Evolutionary conservation across 768 basidiomycete species (phyloP).

Genomic region (Suillus paluster): DNA sequence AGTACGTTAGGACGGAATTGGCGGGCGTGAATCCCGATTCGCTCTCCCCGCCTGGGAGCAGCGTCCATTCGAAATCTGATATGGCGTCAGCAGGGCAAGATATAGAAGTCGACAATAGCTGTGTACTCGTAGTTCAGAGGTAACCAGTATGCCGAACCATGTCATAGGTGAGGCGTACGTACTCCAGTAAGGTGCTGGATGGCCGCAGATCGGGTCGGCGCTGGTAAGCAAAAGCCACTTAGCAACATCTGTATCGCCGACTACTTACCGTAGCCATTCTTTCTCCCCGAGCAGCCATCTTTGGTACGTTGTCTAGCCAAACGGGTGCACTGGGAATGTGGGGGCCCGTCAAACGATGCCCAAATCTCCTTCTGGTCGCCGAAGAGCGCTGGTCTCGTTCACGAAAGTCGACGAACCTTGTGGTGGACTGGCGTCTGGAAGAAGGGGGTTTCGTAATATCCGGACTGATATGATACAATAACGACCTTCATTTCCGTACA

Average conservation of each 20-base stretch:
- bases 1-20: background rate
- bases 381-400: background rate
- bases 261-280: background rate
- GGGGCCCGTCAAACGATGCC: background rate
- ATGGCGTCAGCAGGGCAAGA: background rate
- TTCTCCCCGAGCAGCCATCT: background rate
- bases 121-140: background rate
- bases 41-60: background rate
- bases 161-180: background rate
- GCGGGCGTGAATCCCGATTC: background rate
- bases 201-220: background rate
- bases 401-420: background rate
- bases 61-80: background rate
- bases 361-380: background rate
- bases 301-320: background rate
- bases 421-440: background rate
- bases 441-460: background rate
- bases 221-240: background rate
- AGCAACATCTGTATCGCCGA: background rate
- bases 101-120: background rate
- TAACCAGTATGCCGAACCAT: background rate
- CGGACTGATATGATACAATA: background rate
- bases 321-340: background rate
- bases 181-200: background rate
- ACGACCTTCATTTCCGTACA: background rate